Percentiles rank a stretch among this genome's conserved stretches.
phyloP scores from a whole-genome alignment of 2,329 filamentous ascomycete species.

The Colletotrichum sp. region DNA sequence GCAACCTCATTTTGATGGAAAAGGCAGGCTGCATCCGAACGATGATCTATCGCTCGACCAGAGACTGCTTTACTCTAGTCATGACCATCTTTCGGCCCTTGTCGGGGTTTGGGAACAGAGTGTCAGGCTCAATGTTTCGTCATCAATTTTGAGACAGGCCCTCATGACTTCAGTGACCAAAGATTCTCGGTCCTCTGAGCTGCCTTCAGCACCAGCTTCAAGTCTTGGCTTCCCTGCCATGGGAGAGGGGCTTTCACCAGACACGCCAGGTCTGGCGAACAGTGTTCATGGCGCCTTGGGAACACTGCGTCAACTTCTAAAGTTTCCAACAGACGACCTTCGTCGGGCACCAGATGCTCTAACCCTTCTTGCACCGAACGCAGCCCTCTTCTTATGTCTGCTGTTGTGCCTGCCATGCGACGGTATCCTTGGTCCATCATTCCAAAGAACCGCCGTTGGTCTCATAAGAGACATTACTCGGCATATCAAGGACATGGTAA shows the following conservation, averaged over 20 bases:
- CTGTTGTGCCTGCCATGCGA: neutral
- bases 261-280: neutral
- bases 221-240: neutral
- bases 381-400: neutral
- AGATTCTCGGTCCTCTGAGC: neutral
- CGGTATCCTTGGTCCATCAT: neutral
- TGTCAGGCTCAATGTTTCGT: neutral
- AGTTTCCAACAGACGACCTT: constrained; percentile 16
- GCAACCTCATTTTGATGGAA: neutral
- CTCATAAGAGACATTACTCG: neutral
- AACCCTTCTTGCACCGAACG: neutral
- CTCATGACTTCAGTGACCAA: neutral
- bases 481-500: neutral
- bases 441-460: neutral
- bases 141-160: neutral
- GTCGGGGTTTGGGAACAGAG: neutral
- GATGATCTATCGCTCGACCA: neutral
- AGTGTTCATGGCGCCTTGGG: neutral
- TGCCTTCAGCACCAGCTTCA: neutral
- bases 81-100: neutral
- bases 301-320: constrained; percentile 9
- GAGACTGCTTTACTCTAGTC: neutral
- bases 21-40: neutral
- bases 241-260: neutral
- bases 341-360: neutral